A percentile compares a stretch with the other conserved stretches of the same genome.
These are phyloP conservation scores for Chlorencoelia australis DNA, from an alignment of 2,329 filamentous ascomycete genomes.

Conservation along the genomic window DNA sequence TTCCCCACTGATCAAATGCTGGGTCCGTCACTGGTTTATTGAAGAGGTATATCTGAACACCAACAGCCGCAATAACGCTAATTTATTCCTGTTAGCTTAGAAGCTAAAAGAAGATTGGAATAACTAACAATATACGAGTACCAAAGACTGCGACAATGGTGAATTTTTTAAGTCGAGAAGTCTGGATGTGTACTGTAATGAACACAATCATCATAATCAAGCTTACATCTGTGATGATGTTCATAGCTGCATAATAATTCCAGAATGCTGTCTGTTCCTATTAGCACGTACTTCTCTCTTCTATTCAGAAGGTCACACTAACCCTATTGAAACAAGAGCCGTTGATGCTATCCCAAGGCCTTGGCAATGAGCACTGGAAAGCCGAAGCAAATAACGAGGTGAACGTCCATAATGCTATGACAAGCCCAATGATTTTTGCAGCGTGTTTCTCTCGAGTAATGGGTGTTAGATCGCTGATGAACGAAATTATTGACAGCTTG, in stretches of 20 bases:
- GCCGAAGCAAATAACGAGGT: not conserved
- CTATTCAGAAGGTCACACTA: not conserved
- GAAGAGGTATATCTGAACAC: constrained; percentile 1
- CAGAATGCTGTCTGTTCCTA: constrained; percentile 3
- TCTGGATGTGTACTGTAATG: constrained; percentile 4
- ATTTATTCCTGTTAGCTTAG: too few species aligned
- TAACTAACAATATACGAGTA: constrained; percentile 6
- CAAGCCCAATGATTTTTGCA: not conserved
- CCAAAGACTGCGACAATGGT: constrained; percentile 4
- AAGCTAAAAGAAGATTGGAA: too few species aligned
- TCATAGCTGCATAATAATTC: constrained; percentile 1
- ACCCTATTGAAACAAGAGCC: constrained; percentile 4
- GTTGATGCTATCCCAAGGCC: constrained; percentile 2
- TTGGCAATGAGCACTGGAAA: constrained; percentile 3
- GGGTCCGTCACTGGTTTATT: constrained; percentile 1
- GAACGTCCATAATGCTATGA: constrained; percentile 5
- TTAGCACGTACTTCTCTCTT: not conserved
- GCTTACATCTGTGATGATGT: constrained; percentile 5
- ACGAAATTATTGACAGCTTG: constrained; percentile 1
- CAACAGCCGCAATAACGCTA: constrained; percentile 4
- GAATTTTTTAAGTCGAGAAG: not conserved
- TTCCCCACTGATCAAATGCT: constrained; percentile 2
- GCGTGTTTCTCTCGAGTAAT: not conserved
- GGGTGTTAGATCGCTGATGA: not conserved
- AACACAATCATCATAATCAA: constrained; percentile 1